Evolutionary conservation across 371 early-diverging fungal species (phyloP), one percentile per base, ranked within the genome.

Genomic region (Dichotomocladium elegans): DNA sequence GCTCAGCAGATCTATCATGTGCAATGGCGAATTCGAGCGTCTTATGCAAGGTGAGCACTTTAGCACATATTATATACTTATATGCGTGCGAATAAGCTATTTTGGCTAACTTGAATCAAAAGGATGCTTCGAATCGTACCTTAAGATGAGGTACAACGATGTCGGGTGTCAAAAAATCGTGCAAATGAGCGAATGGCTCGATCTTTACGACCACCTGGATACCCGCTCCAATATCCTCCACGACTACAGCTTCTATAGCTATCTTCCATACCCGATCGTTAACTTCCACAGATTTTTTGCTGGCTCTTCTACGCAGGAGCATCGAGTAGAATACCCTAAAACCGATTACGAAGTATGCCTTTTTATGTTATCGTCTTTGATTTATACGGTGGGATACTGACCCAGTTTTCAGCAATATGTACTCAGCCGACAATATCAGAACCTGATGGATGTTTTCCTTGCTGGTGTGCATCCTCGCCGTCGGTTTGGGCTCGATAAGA

Each of bases 51-150:
- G 88, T 85, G 70, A 7, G 43, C 12, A 24, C 7, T 7, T 17
- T 9, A 14, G 22, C 7, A 22, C 21, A n/a, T n/a, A n/a, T 43
- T 43, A 43, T 24, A 6, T 25, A 11, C 14, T 5, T 19, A 1
- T 1, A 6, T 0, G 21, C 25, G 6, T 12, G 12, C 14, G 5
- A 22, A 24, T 25, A 14, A 5, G 6, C 44, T 25, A 24, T 5
- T 6, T 11, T 50, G 26, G 1, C 22, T 47, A 64, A n/a, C n/a
- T n/a, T n/a, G n/a, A n/a, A n/a, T n/a, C n/a, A n/a, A n/a, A n/a
- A 83, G 95, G 94, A 1, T 93, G 92, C 60, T 94, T 90, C 68
- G 96, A 98, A 53, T 89, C 92, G 54, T 98, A 92, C 64, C 81
- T 87, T 8, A 66, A 80, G 15, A 82, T 88, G 79, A 71, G 82